These are phyloP conservation scores for Candida sp. DNA, from an alignment of 1,139 yeast genomes.

Conservation along the genomic window DNA sequence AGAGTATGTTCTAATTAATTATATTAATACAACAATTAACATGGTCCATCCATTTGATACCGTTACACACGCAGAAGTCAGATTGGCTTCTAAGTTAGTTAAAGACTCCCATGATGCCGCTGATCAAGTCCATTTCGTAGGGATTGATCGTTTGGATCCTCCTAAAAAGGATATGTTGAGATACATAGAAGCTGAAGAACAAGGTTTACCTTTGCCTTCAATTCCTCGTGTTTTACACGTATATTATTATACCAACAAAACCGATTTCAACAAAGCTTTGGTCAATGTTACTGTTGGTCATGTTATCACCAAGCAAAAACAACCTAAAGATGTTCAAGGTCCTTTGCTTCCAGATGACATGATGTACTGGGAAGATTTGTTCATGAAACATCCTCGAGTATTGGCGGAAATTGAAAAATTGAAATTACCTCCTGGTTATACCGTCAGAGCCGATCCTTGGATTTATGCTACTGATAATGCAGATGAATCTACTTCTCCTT, in stretches of 20 bases:
- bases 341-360: conserved; percentile 75
- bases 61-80: conserved; percentile 62
- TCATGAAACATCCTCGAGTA: conserved; percentile 56
- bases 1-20: too few species aligned
- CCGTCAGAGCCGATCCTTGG: conserved; percentile 80
- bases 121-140: conserved; percentile 63
- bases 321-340: conserved; percentile 67
- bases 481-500: conserved; percentile 50
- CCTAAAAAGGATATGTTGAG: conserved; percentile 74
- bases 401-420: conserved; percentile 61
- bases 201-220: conserved; percentile 51
- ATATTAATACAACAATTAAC: too few species aligned
- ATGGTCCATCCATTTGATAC: conserved; percentile 60
- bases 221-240: conserved; percentile 66
- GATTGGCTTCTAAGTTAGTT: conserved; percentile 58
- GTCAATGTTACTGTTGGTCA: conserved; percentile 66
- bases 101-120: conserved; percentile 52
- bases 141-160: conserved; percentile 74
- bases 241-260: conserved; percentile 59
- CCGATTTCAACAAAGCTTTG: conserved; percentile 68
- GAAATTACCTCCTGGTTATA: conserved; percentile 52
- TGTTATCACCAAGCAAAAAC: conserved; percentile 52
- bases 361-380: conserved; percentile 48
- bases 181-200: conserved; percentile 67
- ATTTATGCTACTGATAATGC: conserved; percentile 79